Evolutionary conservation across 495 filamentous ascomycete species (phyloP), one percentile per base, ranked within the genome.

Genomic region (Platismatia glauca): DNA sequence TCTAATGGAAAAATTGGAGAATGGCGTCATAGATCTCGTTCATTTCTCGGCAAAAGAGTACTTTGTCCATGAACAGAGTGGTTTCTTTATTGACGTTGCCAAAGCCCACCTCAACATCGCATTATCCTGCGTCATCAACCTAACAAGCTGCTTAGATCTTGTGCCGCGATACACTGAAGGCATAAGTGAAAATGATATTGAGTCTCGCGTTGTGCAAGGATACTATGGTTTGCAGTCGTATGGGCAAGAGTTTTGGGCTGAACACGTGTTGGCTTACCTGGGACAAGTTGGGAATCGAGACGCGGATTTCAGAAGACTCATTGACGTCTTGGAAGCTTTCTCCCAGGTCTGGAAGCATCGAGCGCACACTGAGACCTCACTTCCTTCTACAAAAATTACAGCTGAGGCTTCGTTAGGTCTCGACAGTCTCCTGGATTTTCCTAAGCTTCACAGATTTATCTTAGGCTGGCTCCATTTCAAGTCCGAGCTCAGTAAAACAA

Each of bases 41-140:
- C 63, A 65, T 33, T 65, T 61, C 35, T 65, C 63, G 0, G 63
- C 63, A 18, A 65, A 62, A 57, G 63, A 65, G 31, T 65, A 62
- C 37, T 48, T 65, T 16, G 1, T 61, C 33, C 12, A 56, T 24
- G 22, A 24, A 24, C 58, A 65, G 13, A 65, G 58, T 48, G 63
- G 63, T 6, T 59, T 59, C 20, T 65, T 65, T 39, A 24, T 65
- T 24, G 44, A 55, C 24, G 8, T 38, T 31, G 35, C 46, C 12
- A 43, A 57, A 48, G 58, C 63, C 16, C 58, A 65, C 24, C 44
- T 62, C 27, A 55, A 22, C 44, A 37, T 61, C 29, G 48, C 33
- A 11, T 38, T 52, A 13, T 61, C 63, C 38, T 65, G 58, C 39
- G 50, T 65, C 12, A 58, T 24, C 7, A 62, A 65, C 43, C 29